Base-by-base conservation (phyloP, 306 rosid species). In the Mimosa pudica region DNA sequence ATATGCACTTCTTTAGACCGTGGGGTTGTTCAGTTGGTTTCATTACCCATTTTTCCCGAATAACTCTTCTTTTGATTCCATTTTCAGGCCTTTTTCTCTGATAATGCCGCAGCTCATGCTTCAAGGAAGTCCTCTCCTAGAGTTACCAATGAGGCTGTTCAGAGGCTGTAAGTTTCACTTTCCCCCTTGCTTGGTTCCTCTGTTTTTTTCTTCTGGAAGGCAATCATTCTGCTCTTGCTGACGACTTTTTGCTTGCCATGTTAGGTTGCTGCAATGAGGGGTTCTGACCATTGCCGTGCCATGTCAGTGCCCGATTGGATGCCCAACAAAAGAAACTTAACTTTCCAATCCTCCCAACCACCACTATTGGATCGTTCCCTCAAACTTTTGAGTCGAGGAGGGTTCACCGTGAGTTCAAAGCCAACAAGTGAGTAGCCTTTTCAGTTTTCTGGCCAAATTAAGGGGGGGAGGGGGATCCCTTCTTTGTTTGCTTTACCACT, bases 351-450 rank as follows among this genome's bases (percentile, higher is more conserved):
- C 94, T 93, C 30, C 97, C 97, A 74, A 93, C 96, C 16, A 93
- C 97, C 76, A 93, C 97, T 35, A 92, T 92, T 82, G 97, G 97
- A 33, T 92, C 97, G 55, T 92, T 92, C 93, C 97, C 97, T 73
- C 97, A 93, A 74, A 93, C 97, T 75, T 79, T 88, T 14, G 97
- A 93, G 69, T 82, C 91, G 55, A 91, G 97, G 57, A 93, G 97
- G 82, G 96, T 93, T 8, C 92, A 96, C n/a, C 97, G 97, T 63
- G 97, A 91, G 73, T 91, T 82, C 90, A 93, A 93, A 88, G 97
- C 94, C 73, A 88, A 80, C 63, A 93, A 91, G 97, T 90, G 86
- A 84, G 91, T 79, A 67, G 63, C 78, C 49, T 35, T 18, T 16
- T 47, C 46, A 78, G 30, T 24, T 24, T 24, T 24, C 30, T 24